Evolutionary conservation across 2,329 filamentous ascomycete genomes (phyloP).

Genomic region (Hirsutella thompsonii): DNA sequence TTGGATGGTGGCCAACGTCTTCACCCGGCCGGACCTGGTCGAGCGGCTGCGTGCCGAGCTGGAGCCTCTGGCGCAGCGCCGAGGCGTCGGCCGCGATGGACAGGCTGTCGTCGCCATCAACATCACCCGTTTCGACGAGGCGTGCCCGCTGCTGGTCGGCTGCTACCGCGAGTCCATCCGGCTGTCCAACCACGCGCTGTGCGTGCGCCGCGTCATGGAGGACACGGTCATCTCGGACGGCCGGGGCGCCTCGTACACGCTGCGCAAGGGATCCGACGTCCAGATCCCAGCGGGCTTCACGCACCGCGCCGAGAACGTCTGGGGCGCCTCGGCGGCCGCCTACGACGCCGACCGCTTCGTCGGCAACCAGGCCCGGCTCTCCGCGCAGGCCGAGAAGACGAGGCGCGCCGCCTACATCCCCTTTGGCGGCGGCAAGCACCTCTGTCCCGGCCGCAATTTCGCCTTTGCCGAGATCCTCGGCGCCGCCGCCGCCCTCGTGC

Average conservation of each 20-base stretch:
- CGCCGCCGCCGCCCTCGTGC: neutral
- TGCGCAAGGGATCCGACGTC: slow-evolving; percentile 12
- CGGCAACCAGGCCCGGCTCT: slow-evolving; percentile 1
- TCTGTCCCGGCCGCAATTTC: slow-evolving; percentile 19
- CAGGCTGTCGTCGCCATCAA: slow-evolving; percentile 14
- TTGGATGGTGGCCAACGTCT: slow-evolving; percentile 21
- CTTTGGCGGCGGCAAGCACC: slow-evolving; percentile 18
- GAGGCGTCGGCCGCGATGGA: neutral
- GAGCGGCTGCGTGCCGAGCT: slow-evolving; percentile 17
- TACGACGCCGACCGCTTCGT: slow-evolving; percentile 13
- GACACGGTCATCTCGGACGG: slow-evolving; percentile 21
- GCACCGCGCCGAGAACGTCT: slow-evolving; percentile 8
- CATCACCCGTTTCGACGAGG: slow-evolving; percentile 18
- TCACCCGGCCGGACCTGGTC: slow-evolving; percentile 13
- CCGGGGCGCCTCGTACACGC: slow-evolving; percentile 10
- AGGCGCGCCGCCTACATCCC: slow-evolving; percentile 13
- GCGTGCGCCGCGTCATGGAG: slow-evolving; percentile 23
- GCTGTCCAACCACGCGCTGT: slow-evolving; percentile 20
- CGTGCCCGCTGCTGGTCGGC: slow-evolving; percentile 26
- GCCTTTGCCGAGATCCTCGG: slow-evolving; percentile 16
- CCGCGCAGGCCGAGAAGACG: slow-evolving; percentile 9
- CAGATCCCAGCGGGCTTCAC: slow-evolving; percentile 11
- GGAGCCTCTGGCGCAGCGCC: neutral
- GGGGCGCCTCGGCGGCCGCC: slow-evolving; percentile 8
- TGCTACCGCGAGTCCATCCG: slow-evolving; percentile 31